These are phyloP conservation scores for Fusarium sororula DNA, from an alignment of 2,329 filamentous ascomycete genomes.

Conservation along the genomic window DNA sequence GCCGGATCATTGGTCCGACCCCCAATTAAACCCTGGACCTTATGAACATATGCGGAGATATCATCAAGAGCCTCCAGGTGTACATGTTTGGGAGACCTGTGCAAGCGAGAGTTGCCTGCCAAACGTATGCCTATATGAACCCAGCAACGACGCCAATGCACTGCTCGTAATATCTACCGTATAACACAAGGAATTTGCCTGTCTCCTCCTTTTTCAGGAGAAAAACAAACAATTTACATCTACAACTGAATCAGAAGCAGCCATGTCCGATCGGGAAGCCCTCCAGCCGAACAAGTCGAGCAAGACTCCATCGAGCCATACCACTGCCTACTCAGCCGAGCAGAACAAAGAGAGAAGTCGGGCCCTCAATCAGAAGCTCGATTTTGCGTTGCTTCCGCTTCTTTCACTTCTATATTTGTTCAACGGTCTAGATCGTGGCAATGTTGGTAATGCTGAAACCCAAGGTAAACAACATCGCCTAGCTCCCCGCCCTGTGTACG, in stretches of 20 bases:
- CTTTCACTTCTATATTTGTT: conserved; percentile 53
- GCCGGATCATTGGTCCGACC: conserved; percentile 12
- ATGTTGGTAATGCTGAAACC: conserved; percentile 54
- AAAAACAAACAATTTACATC: neutral
- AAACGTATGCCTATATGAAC: conserved; percentile 7
- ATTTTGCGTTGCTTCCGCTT: conserved; percentile 49
- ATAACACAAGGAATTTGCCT: neutral
- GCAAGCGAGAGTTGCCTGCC: neutral
- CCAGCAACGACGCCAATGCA: neutral
- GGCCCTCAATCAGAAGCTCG: conserved; percentile 48
- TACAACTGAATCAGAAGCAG: neutral
- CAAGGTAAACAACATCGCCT: conserved; percentile 39
- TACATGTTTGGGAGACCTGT: neutral
- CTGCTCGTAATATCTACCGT: neutral
- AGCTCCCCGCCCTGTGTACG: neutral
- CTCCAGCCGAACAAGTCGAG: neutral
- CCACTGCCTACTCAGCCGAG: neutral
- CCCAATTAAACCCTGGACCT: conserved; percentile 12
- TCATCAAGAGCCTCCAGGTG: conserved; percentile 6
- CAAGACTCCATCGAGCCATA: conserved; percentile 10
- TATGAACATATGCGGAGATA: conserved; percentile 11
- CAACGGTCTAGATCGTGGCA: conserved; percentile 53
- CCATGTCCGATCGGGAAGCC: conserved; percentile 13
- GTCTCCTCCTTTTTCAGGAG: neutral
- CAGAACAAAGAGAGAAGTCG: conserved; percentile 15